Conservation (phyloP, 208 protist genomes). For the Leishmania braziliensis region DNA sequence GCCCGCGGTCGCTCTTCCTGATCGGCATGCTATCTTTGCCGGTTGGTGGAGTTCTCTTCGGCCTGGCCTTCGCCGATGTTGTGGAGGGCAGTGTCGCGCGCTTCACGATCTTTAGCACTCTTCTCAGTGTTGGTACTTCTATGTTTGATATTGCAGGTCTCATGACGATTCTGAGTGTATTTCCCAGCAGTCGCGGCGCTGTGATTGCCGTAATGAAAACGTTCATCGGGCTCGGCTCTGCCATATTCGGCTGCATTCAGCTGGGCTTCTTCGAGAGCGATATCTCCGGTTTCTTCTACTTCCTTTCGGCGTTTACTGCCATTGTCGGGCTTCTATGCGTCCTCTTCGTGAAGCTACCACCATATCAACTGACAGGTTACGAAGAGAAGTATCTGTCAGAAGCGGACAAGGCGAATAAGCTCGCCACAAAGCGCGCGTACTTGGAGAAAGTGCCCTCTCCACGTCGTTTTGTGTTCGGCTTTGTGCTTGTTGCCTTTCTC, state of each 20-base stretch:
- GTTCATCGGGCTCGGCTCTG: constrained; percentile 85
- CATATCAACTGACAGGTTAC: constrained; percentile 74
- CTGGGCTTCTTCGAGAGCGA: constrained; percentile 67
- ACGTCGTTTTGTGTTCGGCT: constrained; percentile 64
- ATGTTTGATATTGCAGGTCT: constrained; percentile 75
- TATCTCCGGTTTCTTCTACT: constrained; percentile 65
- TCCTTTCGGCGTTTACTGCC: constrained; percentile 41
- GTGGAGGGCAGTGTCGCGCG: constrained; percentile 51
- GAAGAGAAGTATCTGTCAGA: constrained; percentile 47
- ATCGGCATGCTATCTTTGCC: constrained; percentile 53
- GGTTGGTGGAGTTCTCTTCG: constrained; percentile 53
- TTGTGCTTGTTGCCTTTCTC: constrained; percentile 57
- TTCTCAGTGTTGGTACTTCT: constrained; percentile 47
- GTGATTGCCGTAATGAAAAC: constrained; percentile 89
- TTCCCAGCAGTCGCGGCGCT: constrained; percentile 75
- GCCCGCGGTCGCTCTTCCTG: constrained; percentile 68
- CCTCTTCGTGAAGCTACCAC: constrained; percentile 68
- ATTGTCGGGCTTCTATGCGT: constrained; percentile 44
- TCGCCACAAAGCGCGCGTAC: constrained; percentile 51
- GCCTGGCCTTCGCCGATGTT: constrained; percentile 57
- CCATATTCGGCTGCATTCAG: constrained; percentile 69
- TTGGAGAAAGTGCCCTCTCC: constrained; percentile 70
- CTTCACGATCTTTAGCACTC: constrained; percentile 57
- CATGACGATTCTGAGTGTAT: constrained; percentile 83
- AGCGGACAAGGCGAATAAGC: constrained; percentile 35